Evolutionary conservation across 1,139 yeast species (phyloP).

Genomic region (Kluyveromyces sp.): DNA sequence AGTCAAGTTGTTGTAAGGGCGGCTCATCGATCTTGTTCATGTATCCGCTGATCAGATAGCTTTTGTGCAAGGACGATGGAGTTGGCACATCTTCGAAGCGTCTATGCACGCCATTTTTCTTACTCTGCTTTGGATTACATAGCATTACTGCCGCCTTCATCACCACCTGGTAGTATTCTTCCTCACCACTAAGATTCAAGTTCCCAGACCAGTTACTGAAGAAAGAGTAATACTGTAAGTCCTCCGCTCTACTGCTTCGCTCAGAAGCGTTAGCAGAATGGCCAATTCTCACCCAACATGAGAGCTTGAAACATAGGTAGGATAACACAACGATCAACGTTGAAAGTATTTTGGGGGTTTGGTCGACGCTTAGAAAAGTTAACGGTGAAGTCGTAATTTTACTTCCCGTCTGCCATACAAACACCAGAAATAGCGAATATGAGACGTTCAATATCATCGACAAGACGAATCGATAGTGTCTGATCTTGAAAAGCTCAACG

Average conservation of each 20-base stretch:
- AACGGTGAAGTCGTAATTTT: slow-evolving; percentile 9
- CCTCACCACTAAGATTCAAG: slow-evolving; percentile 31
- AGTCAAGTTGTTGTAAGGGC: slow-evolving; percentile 16
- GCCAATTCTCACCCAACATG: slow-evolving; percentile 20
- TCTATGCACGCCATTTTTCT: slow-evolving; percentile 21
- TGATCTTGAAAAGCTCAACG: slow-evolving; percentile 21
- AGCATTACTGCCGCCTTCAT: slow-evolving; percentile 24
- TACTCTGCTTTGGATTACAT: slow-evolving; percentile 21
- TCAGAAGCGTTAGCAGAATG: slow-evolving; percentile 13
- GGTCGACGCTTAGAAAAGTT: slow-evolving; percentile 9
- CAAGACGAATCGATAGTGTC: slow-evolving; percentile 18
- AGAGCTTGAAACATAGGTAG: slow-evolving; percentile 17
- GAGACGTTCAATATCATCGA: slow-evolving; percentile 21
- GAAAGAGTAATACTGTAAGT: slow-evolving; percentile 25
- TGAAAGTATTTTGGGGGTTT: slow-evolving; percentile 22
- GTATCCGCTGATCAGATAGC: slow-evolving; percentile 28
- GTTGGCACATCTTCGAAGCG: slow-evolving; percentile 16
- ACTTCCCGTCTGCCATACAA: slow-evolving; percentile 4
- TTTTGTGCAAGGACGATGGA: slow-evolving; percentile 15
- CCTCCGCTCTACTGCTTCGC: slow-evolving; percentile 12
- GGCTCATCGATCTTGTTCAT: slow-evolving; percentile 19
- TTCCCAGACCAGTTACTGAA: slow-evolving; percentile 29
- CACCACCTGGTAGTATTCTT: slow-evolving; percentile 26
- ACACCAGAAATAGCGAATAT: slow-evolving; percentile 13
- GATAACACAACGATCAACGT: slow-evolving; percentile 19